phyloP scores from a whole-genome alignment of 2,329 filamentous ascomycete genomes.

The Cercospora sojina region DNA sequence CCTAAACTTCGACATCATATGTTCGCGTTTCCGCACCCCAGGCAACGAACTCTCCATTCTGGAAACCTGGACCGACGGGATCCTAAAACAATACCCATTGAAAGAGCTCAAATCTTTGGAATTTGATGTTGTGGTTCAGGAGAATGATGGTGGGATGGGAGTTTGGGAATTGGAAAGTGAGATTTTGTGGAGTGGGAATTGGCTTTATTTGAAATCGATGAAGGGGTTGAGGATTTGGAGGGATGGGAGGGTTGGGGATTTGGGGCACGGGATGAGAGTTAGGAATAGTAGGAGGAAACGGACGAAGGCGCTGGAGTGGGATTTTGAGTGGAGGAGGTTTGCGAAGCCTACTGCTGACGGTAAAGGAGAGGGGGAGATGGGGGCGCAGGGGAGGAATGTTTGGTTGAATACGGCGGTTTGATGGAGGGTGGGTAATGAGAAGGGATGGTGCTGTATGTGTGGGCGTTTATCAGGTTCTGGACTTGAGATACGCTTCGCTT shows the following conservation, averaged over 20 bases:
- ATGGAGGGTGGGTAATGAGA: not conserved
- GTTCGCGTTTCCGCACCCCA: conserved; percentile 1
- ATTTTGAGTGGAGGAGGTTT: not conserved
- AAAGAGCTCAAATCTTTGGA: conserved; percentile 4
- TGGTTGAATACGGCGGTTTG: conserved; percentile 10
- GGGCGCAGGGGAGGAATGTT: not conserved
- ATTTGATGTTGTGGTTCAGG: conserved; percentile 4
- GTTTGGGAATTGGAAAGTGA: conserved; percentile 11
- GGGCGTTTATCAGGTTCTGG: not conserved
- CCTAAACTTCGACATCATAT: conserved; percentile 5
- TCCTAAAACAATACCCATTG: not conserved
- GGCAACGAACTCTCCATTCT: conserved; percentile 1
- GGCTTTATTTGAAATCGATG: not conserved
- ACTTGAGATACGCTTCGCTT: not conserved
- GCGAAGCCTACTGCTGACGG: not conserved
- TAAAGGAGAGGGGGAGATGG: not conserved
- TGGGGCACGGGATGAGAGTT: not conserved
- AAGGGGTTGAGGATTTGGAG: conserved; percentile 11
- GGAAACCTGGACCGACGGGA: conserved; percentile 11
- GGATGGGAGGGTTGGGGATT: conserved; percentile 1
- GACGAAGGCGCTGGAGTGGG: conserved; percentile 2
- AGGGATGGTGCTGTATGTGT: not conserved
- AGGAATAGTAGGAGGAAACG: not conserved
- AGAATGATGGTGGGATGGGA: not conserved
- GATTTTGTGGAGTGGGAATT: conserved; percentile 19